These are phyloP conservation scores for Inga laurina DNA, from an alignment of 306 rosid species.

Conservation along the genomic window DNA sequence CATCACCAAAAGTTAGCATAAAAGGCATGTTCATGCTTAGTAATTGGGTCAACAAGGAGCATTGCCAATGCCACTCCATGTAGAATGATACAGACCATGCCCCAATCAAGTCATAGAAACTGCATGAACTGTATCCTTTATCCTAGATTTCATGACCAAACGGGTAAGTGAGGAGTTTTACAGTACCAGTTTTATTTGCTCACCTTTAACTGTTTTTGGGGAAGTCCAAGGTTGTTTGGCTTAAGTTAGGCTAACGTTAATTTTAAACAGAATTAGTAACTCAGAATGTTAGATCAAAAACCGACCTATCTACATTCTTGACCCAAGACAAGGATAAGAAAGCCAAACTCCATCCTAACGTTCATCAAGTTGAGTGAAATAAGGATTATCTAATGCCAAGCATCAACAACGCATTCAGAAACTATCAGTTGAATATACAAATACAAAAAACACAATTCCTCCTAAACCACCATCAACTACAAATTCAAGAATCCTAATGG, in stretches of 20 bases:
- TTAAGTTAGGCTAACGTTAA: background rate
- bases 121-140: background rate
- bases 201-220: background rate
- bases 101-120: background rate
- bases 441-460: background rate
- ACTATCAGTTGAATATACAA: background rate
- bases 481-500: background rate
- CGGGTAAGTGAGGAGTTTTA: background rate
- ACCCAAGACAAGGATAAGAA: background rate
- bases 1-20: background rate
- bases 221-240: background rate
- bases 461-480: background rate
- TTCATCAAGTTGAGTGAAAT: background rate
- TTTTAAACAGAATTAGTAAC: background rate
- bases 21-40: background rate
- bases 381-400: background rate
- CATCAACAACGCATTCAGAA: background rate
- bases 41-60: background rate
- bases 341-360: background rate
- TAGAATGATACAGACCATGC: background rate
- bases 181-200: background rate
- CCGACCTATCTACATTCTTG: background rate
- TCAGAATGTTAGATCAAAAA: background rate
- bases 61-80: background rate
- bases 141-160: background rate